Percentiles rank a stretch among this genome's conserved stretches.
Evolutionary conservation across 1,284 basidiomycete genomes (phyloP).

Genomic region (Apiotrichum laibachii): DNA sequence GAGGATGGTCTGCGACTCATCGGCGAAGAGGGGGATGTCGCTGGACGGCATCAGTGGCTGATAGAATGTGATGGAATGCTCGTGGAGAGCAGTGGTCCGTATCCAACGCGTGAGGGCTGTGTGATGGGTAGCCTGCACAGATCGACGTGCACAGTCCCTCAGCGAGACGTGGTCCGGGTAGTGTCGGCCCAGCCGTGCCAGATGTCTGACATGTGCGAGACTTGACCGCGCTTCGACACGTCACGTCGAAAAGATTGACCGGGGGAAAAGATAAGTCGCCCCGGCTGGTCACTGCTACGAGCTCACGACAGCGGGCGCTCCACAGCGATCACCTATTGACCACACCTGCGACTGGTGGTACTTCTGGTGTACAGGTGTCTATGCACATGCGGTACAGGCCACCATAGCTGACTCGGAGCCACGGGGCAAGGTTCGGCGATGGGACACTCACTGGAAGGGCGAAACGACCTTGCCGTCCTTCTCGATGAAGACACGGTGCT

Average conservation of each 20-base stretch:
- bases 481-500: slow-evolving; percentile 93
- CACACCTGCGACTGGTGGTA: too few relatives aligned
- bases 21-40: slow-evolving; percentile 93
- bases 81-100: not conserved
- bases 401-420: not conserved
- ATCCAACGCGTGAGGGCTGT: not conserved
- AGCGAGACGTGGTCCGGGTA: slow-evolving; percentile 62
- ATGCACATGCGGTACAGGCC: not conserved
- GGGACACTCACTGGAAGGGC: slow-evolving; percentile 67
- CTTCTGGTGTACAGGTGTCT: too few relatives aligned
- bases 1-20: slow-evolving; percentile 86
- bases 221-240: too few relatives aligned
- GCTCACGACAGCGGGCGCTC: too few relatives aligned
- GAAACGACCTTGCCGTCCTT: slow-evolving; percentile 81
- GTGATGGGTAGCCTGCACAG: slow-evolving; percentile 91
- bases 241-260: too few relatives aligned
- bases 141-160: slow-evolving; percentile 36
- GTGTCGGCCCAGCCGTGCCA: too few relatives aligned
- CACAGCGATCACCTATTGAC: too few relatives aligned
- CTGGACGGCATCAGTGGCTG: slow-evolving; percentile 67
- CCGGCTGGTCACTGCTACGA: too few relatives aligned
- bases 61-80: not conserved
- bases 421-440: not conserved
- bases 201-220: too few relatives aligned
- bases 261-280: too few relatives aligned